Evolutionary conservation across 2,329 filamentous ascomycete genomes (phyloP).

Genomic region (Xylariaceae sp.): DNA sequence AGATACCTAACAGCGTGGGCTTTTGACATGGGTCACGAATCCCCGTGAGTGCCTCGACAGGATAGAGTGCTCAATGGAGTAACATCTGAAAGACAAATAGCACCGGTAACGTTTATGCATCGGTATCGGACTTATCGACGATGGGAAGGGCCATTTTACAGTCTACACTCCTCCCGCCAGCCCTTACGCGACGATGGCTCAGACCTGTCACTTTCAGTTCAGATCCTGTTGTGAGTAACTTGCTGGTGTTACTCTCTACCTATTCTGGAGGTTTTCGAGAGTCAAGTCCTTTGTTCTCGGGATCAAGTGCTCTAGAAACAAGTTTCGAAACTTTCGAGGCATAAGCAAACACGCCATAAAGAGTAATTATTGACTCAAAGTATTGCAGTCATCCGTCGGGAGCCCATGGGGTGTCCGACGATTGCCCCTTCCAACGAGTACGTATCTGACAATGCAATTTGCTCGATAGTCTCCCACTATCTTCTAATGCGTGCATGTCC

Average conservation of each 20-base stretch:
- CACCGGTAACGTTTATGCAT: conserved; percentile 35
- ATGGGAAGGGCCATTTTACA: conserved; percentile 32
- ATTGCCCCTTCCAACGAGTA: conserved; percentile 24
- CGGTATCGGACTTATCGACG: conserved; percentile 29
- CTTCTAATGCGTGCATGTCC: background rate
- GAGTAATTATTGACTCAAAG: too few relatives aligned
- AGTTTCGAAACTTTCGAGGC: too few relatives aligned
- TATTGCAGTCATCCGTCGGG: conserved; percentile 28
- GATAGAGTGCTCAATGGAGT: background rate
- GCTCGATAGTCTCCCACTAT: background rate
- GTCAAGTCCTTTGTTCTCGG: too few relatives aligned
- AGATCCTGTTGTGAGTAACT: too few relatives aligned
- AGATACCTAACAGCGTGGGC: conserved; percentile 32
- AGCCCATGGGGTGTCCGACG: conserved; percentile 35
- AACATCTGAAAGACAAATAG: conserved; percentile 13
- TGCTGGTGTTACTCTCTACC: too few relatives aligned
- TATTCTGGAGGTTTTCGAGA: too few relatives aligned
- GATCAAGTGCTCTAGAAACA: too few relatives aligned
- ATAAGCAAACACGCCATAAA: too few relatives aligned
- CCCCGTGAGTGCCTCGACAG: conserved; percentile 22
- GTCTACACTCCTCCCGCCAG: conserved; percentile 30
- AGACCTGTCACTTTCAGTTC: conserved; percentile 32
- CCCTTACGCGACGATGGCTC: conserved; percentile 34
- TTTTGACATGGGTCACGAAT: conserved; percentile 31
- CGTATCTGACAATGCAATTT: background rate